These are phyloP conservation scores for Stylonectria norvegica DNA, from an alignment of 2,329 filamentous ascomycete species.

Conservation along the genomic window DNA sequence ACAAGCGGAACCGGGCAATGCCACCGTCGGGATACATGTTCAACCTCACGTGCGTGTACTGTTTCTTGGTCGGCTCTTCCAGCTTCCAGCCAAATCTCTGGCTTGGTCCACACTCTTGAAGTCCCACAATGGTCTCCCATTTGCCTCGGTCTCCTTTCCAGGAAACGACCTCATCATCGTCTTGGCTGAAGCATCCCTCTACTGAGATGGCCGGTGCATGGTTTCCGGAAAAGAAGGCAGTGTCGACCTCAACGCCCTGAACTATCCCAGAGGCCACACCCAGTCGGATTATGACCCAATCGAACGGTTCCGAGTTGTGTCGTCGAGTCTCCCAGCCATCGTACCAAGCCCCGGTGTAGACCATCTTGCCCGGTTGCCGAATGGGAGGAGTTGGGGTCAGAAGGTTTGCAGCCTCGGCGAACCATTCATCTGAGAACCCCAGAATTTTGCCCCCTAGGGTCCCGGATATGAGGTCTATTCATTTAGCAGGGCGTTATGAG, in stretches of 20 bases:
- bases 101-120: conserved; percentile 70
- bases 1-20: conserved; percentile 76
- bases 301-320: conserved; percentile 62
- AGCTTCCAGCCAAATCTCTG: conserved; percentile 73
- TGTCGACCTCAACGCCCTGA: conserved; percentile 74
- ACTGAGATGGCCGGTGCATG: conserved; percentile 77
- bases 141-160: conserved; percentile 57
- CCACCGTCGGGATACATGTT: conserved; percentile 86
- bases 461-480: conserved; percentile 57
- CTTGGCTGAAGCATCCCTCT: conserved; percentile 66
- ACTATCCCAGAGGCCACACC: conserved; percentile 70
- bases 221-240: conserved; percentile 78
- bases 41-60: conserved; percentile 74
- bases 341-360: conserved; percentile 67
- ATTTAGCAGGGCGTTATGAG: conserved; percentile 1
- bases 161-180: conserved; percentile 61
- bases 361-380: conserved; percentile 63
- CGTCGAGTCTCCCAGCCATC: conserved; percentile 68
- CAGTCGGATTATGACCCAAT: conserved; percentile 64
- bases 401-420: conserved; percentile 62
- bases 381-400: conserved; percentile 62
- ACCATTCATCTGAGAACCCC: conserved; percentile 66
- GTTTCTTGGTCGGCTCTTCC: conserved; percentile 54
- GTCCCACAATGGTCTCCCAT: conserved; percentile 70
- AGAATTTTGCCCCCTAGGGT: conserved; percentile 61